phyloP scores from a whole-genome alignment of 2,329 filamentous ascomycete genomes.

The Fusarium sp. region DNA sequence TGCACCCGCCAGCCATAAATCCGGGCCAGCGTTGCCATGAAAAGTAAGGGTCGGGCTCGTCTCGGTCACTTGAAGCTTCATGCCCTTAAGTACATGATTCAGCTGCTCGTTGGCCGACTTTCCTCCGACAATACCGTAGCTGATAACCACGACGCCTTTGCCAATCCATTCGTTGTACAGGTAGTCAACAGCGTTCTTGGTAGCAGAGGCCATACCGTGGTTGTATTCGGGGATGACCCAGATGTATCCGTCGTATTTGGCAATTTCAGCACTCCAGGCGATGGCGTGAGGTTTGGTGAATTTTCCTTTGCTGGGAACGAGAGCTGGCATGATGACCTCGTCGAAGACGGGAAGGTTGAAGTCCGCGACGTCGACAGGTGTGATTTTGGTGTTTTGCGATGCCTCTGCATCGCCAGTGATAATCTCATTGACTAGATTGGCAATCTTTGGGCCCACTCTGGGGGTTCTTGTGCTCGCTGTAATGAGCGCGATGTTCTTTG shows the following conservation, averaged over 20 bases:
- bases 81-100: neutral
- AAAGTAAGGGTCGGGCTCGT: constrained; percentile 22
- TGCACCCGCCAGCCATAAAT: constrained; percentile 18
- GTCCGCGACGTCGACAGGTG: constrained; percentile 21
- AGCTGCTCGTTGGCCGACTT: neutral
- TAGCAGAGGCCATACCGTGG: constrained; percentile 61
- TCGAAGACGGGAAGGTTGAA: constrained; percentile 57
- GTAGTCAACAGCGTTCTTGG: constrained; percentile 73
- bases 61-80: constrained; percentile 22
- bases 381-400: constrained; percentile 1
- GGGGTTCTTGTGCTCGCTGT: constrained; percentile 20
- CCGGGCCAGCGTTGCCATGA: constrained; percentile 2
- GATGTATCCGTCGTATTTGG: constrained; percentile 59
- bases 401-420: constrained; percentile 10
- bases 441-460: constrained; percentile 15
- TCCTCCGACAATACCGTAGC: constrained; percentile 32
- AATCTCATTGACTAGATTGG: constrained; percentile 10
- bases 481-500: constrained; percentile 29
- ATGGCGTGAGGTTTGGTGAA: constrained; percentile 56
- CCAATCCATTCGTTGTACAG: constrained; percentile 64
- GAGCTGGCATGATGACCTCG: constrained; percentile 54
- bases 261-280: constrained; percentile 58
- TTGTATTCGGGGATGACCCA: constrained; percentile 68
- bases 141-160: constrained; percentile 26
- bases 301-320: constrained; percentile 48